phyloP scores from a whole-genome alignment of 2,329 filamentous ascomycete species.

The Fusarium sp. region DNA sequence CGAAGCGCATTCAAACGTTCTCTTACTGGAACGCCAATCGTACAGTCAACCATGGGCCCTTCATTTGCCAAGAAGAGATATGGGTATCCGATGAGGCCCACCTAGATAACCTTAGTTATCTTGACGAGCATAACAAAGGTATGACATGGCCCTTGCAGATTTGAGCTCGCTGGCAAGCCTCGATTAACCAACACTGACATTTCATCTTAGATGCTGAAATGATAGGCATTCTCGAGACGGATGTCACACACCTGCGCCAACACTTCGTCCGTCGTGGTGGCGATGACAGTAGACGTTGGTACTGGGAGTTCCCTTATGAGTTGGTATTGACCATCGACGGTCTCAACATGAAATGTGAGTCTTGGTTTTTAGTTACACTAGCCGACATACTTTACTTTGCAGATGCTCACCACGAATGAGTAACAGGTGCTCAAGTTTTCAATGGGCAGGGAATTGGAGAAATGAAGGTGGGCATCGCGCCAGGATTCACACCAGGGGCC shows the following conservation, averaged over 20 bases:
- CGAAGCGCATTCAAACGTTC: not conserved
- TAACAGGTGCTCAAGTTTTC: not conserved
- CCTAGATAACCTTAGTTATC: not conserved
- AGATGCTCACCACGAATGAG: rapidly evolving
- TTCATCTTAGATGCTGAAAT: not conserved
- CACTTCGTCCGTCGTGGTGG: rapidly evolving
- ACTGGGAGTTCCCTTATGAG: not conserved
- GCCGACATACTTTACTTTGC: not conserved
- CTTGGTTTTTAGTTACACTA: not conserved
- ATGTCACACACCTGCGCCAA: not conserved
- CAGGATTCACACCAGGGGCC: not conserved
- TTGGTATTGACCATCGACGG: not conserved
- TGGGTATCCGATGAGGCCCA: not conserved
- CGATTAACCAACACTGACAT: not conserved
- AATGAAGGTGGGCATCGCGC: not conserved
- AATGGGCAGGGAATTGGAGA: rapidly evolving
- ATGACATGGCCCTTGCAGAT: not conserved
- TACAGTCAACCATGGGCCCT: not conserved
- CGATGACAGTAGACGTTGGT: not conserved
- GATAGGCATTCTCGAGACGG: not conserved
- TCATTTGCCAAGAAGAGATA: not conserved
- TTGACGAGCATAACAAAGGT: not conserved
- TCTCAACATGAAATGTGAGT: constrained; percentile 2
- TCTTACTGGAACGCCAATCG: not conserved
- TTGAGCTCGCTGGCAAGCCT: not conserved